Evolutionary conservation across 2,329 filamentous ascomycete genomes (phyloP).

Genomic region (Aspergillus sp.): DNA sequence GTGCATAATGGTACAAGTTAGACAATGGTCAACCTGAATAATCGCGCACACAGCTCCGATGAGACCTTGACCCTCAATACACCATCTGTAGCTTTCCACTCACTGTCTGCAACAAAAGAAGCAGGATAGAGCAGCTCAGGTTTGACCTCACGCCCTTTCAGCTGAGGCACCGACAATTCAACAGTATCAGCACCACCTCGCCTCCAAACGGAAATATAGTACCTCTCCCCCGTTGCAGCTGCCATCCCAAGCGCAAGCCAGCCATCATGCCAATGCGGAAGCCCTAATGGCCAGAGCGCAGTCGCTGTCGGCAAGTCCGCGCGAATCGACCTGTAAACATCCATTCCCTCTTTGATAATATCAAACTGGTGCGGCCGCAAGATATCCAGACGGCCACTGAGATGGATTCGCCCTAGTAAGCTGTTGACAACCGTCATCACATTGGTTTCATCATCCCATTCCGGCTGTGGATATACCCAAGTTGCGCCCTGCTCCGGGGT

Average conservation of each 20-base stretch:
- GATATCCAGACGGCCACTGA: conserved; percentile 31
- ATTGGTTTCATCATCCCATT: conserved; percentile 37
- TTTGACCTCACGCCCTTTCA: neutral
- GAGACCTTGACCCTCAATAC: conserved; percentile 6
- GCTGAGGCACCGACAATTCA: conserved; percentile 3
- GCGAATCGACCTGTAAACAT: conserved; percentile 29
- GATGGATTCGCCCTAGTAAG: conserved; percentile 32
- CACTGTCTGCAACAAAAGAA: neutral
- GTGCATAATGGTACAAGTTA: neutral
- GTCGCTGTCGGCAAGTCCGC: conserved; percentile 17
- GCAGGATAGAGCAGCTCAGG: conserved; percentile 12
- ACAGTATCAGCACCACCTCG: conserved; percentile 11
- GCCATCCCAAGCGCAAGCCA: conserved; percentile 31
- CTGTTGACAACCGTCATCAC: conserved; percentile 37
- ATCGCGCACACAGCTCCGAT: conserved; percentile 5
- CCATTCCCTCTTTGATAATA: conserved; percentile 31
- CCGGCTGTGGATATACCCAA: conserved; percentile 39
- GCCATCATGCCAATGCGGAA: conserved; percentile 33
- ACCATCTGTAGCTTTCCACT: conserved; percentile 1
- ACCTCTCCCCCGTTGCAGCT: neutral
- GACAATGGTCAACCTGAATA: conserved; percentile 9
- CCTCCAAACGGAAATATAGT: conserved; percentile 25
- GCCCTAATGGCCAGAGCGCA: conserved; percentile 37
- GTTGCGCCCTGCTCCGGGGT: conserved; percentile 36
- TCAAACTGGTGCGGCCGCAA: conserved; percentile 23